Base-by-base conservation (phyloP, 192 early-diverging fungal species). In the Coemansia sp. region DNA sequence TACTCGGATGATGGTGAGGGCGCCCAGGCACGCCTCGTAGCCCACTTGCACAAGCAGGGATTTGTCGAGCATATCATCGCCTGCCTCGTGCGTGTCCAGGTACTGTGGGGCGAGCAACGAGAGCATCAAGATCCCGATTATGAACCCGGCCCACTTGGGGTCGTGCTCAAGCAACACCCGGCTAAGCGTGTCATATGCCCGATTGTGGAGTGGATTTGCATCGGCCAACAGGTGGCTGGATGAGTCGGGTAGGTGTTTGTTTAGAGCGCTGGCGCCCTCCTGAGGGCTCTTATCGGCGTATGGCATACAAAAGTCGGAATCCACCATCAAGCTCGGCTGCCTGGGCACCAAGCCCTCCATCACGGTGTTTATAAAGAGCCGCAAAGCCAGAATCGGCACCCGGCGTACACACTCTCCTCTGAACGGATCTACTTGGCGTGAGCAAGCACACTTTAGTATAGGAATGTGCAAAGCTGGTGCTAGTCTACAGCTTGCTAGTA, bases 121-220 rank as follows among this genome's bases (percentile, higher is more conserved):
- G 10, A 76, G 67, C 6, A 73, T 66, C 56, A 82, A 37, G 5
- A 73, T 64, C 40, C 75, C 73, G 3, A 66, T 70, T 54, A 82
- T 76, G 35, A 82, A 76, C 14, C 61, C 51, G 6, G 62, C 63
- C 7, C 70, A 70, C 37, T 73, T 65, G 10, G 47, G 2, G 41
- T 70, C 64, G 32, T 36, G 32, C 32, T 82, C 73, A 25, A 82
- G 73, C 53, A 76, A 67, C 17, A 64, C 29, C 36, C 59, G 54
- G 14, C 73, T 70, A 14, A 82, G 63, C 6, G 65, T 31, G 32
- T 64, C 70, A 60, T 76, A 76, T 15, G 70, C 51, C 10, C 64
- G 66, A 2, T 63, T 62, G 6, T 39, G 27, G 43, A 66, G 49
- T 12, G 74, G 37, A 29, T 39, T 59, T 11, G 51, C 24, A 24